These are phyloP conservation scores for Cystobasidiaceae sp. DNA, from an alignment of 1,284 basidiomycete genomes.

Conservation along the genomic window DNA sequence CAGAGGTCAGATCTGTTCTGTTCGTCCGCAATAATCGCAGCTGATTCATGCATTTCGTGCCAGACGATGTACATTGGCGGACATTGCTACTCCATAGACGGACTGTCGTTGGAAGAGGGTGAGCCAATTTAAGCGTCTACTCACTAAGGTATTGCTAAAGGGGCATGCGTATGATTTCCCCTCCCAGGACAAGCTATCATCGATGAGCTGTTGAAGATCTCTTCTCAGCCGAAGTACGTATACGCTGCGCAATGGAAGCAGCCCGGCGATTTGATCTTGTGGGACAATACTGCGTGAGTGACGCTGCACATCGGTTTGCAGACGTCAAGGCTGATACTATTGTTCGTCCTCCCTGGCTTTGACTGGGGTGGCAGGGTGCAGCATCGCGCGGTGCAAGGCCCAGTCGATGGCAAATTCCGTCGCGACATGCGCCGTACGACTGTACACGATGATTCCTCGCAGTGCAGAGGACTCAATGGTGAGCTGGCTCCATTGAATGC, in stretches of 20 bases:
- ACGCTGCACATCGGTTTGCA: neutral
- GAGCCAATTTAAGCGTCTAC: neutral
- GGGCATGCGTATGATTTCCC: neutral
- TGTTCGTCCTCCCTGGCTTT: neutral
- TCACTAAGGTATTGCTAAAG: neutral
- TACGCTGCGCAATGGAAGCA: constrained; percentile 42
- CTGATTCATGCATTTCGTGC: neutral
- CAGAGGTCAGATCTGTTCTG: neutral
- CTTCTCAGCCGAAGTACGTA: constrained; percentile 41
- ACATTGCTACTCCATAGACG: constrained; percentile 12
- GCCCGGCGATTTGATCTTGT: constrained; percentile 43
- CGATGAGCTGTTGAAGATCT: constrained; percentile 41
- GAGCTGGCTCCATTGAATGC: too few relatives aligned
- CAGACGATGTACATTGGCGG: constrained; percentile 16
- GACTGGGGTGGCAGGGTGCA: constrained; percentile 13
- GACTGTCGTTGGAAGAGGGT: constrained; percentile 12
- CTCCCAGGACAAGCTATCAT: constrained; percentile 34
- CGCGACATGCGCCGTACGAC: constrained; percentile 11
- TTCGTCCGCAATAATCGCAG: neutral
- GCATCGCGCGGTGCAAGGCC: constrained; percentile 13
- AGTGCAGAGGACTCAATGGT: constrained; percentile 7
- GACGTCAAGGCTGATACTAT: neutral
- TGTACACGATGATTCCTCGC: constrained; percentile 9
- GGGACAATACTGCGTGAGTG: constrained; percentile 18
- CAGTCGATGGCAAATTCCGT: constrained; percentile 17